Evolutionary conservation across 129 eudicot species (phyloP).

Genomic region (Dittrichia graveolens): DNA sequence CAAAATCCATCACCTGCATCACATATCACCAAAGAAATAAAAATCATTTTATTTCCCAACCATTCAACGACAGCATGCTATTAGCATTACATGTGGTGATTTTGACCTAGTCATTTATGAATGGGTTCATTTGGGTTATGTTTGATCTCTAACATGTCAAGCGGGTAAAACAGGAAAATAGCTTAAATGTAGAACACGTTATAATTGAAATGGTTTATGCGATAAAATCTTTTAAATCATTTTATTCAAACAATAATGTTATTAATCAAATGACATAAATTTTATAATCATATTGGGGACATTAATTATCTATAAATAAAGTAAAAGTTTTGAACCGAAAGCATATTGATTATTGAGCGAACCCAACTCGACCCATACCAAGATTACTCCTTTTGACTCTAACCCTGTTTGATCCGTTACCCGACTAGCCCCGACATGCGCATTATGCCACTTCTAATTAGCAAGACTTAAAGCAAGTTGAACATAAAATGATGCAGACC

Average conservation of each 20-base stretch:
- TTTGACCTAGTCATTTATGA: conserved; percentile 5
- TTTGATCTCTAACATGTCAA: not conserved
- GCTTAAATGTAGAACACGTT: not conserved
- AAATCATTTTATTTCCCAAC: not conserved
- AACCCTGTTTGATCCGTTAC: conserved; percentile 1
- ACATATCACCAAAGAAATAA: not conserved
- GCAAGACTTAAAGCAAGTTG: conserved; percentile 1
- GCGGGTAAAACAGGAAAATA: not conserved
- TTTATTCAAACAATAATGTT: not conserved
- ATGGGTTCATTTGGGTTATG: not conserved
- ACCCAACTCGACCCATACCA: not conserved
- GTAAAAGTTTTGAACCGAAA: not conserved
- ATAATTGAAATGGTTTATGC: not conserved
- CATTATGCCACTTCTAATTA: conserved; percentile 4
- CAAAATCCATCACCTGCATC: conserved; percentile 84
- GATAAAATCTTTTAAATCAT: not conserved
- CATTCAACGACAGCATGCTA: not conserved
- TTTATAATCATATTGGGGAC: not conserved
- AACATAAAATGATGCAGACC: conserved; percentile 42
- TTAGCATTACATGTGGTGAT: no score
- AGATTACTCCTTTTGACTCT: not conserved
- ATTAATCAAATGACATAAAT: not conserved
- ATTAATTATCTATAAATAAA: not conserved
- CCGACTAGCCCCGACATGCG: not conserved
- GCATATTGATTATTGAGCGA: not conserved